phyloP scores from a whole-genome alignment of 371 early-diverging fungal genomes.

The Thermomucor indicae-seudaticae region DNA sequence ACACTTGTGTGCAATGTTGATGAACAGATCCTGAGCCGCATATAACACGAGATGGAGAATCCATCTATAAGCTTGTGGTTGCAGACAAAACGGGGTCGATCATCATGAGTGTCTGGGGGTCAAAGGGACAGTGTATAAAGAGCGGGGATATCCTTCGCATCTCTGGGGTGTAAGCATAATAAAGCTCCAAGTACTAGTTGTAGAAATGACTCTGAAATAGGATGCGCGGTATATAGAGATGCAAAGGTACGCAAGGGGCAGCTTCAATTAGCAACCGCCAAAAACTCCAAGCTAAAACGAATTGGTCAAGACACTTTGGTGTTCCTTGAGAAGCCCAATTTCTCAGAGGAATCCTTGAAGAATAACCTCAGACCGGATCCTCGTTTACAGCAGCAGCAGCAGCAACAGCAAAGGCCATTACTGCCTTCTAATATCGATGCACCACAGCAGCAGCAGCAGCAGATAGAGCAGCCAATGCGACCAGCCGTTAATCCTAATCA shows the following conservation, averaged over 20 bases:
- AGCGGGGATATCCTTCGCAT: slow-evolving; percentile 55
- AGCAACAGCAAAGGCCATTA: slow-evolving; percentile 5
- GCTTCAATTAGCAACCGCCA: slow-evolving; percentile 10
- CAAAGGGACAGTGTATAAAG: slow-evolving; percentile 34
- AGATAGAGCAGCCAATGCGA: background rate
- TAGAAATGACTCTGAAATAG: background rate
- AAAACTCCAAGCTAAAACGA: slow-evolving; percentile 19
- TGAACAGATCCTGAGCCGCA: too few species aligned
- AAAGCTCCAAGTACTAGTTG: background rate
- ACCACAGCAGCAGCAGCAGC: slow-evolving; percentile 4
- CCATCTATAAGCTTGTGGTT: slow-evolving; percentile 46
- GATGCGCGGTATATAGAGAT: slow-evolving; percentile 11
- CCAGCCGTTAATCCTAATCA: background rate
- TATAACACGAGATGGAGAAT: slow-evolving; percentile 45
- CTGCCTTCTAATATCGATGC: background rate
- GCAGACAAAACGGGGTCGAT: slow-evolving; percentile 55
- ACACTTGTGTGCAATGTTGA: too few species aligned
- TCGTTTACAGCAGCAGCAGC: background rate
- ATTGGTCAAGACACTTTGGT: slow-evolving; percentile 36
- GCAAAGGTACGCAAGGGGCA: slow-evolving; percentile 19
- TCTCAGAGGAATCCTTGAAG: slow-evolving; percentile 21
- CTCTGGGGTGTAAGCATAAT: slow-evolving; percentile 40
- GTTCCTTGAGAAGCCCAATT: slow-evolving; percentile 33
- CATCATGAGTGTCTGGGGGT: slow-evolving; percentile 49
- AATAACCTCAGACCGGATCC: too few species aligned